phyloP scores from a whole-genome alignment of 1,284 basidiomycete genomes.

The Ceratobasidium sp. region DNA sequence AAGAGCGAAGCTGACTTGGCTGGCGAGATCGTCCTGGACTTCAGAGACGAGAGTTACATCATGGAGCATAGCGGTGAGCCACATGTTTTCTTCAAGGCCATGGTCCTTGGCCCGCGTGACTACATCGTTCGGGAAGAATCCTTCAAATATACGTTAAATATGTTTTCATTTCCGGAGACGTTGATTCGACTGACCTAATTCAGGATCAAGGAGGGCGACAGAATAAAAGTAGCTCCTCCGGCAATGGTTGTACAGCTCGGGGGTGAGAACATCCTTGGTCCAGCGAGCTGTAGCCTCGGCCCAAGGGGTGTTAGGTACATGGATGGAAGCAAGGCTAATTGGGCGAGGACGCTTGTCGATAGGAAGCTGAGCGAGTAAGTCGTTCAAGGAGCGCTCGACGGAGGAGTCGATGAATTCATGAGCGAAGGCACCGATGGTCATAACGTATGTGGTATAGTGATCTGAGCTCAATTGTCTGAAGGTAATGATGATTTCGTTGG shows the following conservation, averaged over 20 bases:
- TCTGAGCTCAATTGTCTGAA: no score
- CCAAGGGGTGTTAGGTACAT: slow-evolving; percentile 24
- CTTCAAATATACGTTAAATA: no score
- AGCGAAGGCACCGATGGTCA: background rate
- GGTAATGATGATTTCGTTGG: no score
- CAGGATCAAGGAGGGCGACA: slow-evolving; percentile 23
- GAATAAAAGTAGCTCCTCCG: slow-evolving; percentile 20
- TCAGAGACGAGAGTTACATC: slow-evolving; percentile 22
- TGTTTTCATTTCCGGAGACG: no score
- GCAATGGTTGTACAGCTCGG: slow-evolving; percentile 22
- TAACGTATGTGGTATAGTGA: no score
- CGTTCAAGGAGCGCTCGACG: slow-evolving; percentile 35
- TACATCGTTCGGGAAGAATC: slow-evolving; percentile 1
- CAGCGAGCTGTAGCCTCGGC: slow-evolving; percentile 16
- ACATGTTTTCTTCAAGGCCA: slow-evolving; percentile 31
- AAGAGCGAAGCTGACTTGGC: slow-evolving; percentile 18
- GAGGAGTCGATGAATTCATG: slow-evolving; percentile 35
- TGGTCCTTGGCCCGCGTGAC: background rate
- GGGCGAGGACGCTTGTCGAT: slow-evolving; percentile 17
- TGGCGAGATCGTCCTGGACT: slow-evolving; percentile 20
- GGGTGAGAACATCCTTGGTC: slow-evolving; percentile 26
- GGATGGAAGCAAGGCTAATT: slow-evolving; percentile 2
- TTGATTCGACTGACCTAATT: background rate
- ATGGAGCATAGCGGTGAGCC: slow-evolving; percentile 36
- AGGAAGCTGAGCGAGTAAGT: slow-evolving; percentile 17